phyloP scores from a whole-genome alignment of 306 rosid genomes.

The Ormosia emarginata region DNA sequence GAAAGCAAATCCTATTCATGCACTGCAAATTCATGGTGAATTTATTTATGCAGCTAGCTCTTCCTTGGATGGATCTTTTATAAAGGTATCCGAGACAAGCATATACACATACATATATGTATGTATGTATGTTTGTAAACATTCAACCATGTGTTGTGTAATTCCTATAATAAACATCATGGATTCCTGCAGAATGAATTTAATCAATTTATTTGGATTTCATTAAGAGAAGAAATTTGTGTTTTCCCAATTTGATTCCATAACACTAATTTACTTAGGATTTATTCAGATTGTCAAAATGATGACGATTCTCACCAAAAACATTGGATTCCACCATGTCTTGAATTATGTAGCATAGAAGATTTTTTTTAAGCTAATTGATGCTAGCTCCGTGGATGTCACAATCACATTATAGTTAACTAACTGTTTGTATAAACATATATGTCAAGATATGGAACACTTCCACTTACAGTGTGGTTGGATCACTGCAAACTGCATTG shows the following conservation, averaged over 20 bases:
- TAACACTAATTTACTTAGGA: background rate
- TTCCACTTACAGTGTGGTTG: slow-evolving; percentile 56
- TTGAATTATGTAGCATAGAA: background rate
- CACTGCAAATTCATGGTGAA: slow-evolving; percentile 63
- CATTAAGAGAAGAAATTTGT: background rate
- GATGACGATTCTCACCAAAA: background rate
- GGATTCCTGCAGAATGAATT: background rate
- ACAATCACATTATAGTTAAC: background rate
- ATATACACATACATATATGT: background rate
- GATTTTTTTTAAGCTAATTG: background rate
- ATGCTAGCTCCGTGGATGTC: slow-evolving; percentile 9
- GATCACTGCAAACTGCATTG: slow-evolving; percentile 52
- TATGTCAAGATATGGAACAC: slow-evolving; percentile 63
- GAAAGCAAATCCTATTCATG: slow-evolving; percentile 69
- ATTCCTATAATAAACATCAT: background rate
- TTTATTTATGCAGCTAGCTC: slow-evolving; percentile 63
- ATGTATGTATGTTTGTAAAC: background rate
- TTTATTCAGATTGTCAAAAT: background rate
- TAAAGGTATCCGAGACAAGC: slow-evolving; percentile 54
- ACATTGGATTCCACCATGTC: background rate
- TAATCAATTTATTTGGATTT: background rate
- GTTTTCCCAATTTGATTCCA: background rate
- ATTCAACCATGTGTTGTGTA: background rate
- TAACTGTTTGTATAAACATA: slow-evolving; percentile 3
- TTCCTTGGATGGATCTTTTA: slow-evolving; percentile 62